A percentile compares a stretch with the other conserved stretches of the same genome.
These are phyloP conservation scores for Gnomoniopsis smithogilvyi DNA, from an alignment of 2,329 filamentous ascomycete genomes.

Conservation along the genomic window DNA sequence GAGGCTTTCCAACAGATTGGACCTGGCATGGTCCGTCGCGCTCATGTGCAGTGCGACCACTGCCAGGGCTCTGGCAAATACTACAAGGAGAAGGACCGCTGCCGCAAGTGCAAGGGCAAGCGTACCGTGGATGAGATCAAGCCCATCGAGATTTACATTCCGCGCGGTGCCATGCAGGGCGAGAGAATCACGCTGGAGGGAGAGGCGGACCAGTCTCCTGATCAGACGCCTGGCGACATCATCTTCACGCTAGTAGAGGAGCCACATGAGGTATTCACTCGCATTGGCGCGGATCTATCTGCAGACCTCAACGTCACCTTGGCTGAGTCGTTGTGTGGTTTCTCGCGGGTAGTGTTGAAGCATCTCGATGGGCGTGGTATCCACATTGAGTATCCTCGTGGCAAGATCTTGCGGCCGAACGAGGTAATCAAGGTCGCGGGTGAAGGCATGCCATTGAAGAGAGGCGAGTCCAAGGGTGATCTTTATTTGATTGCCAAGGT, in stretches of 20 bases:
- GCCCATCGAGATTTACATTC: constrained; percentile 93
- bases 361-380: constrained; percentile 94
- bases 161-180: constrained; percentile 79
- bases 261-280: constrained; percentile 75
- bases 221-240: constrained; percentile 87
- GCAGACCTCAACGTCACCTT: constrained; percentile 79
- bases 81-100: constrained; percentile 94
- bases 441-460: constrained; percentile 94
- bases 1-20: constrained; percentile 80
- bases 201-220: constrained; percentile 89
- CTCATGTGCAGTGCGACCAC: constrained; percentile 74
- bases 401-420: constrained; percentile 77
- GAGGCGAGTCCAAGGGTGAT: constrained; percentile 78
- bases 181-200: constrained; percentile 88
- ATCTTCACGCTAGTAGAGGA: constrained; percentile 84
- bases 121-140: constrained; percentile 86
- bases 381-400: constrained; percentile 72
- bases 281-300: constrained; percentile 79
- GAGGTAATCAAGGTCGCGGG: constrained; percentile 82
- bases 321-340: constrained; percentile 80
- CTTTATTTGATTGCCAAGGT: constrained; percentile 84
- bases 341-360: constrained; percentile 84
- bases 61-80: constrained; percentile 83
- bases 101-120: constrained; percentile 98
- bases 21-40: constrained; percentile 79